A percentile compares a stretch with the other conserved stretches of the same genome.
Conservation (phyloP, 2,329 filamentous ascomycete genomes). For the Cercospora berteroae region DNA sequence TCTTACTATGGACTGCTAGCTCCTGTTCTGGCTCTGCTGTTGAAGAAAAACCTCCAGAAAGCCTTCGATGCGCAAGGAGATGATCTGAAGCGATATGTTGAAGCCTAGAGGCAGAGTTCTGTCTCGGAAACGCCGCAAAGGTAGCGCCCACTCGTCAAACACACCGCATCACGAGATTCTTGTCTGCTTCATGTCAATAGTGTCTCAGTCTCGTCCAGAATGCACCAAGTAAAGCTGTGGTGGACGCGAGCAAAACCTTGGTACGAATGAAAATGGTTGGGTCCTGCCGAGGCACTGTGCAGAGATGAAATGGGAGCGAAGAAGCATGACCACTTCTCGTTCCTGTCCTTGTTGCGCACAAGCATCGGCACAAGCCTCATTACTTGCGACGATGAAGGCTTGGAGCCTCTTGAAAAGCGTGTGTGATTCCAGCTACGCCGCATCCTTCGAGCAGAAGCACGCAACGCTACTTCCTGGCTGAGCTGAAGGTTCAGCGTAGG, state of each 20-base stretch:
- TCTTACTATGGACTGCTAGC: conserved; percentile 7
- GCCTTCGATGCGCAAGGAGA: conserved; percentile 8
- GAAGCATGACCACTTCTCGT: not conserved
- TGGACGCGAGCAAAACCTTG: not conserved
- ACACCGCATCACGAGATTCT: not conserved
- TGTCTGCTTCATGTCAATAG: not conserved
- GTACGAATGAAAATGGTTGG: not conserved
- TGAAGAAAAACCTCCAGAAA: conserved; percentile 3
- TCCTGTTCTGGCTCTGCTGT: not conserved
- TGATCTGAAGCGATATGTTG: conserved; percentile 8
- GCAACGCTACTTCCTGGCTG: not conserved
- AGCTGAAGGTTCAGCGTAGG: not conserved
- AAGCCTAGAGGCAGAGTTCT: not conserved
- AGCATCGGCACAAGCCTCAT: not conserved
- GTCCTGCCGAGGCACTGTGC: not conserved
- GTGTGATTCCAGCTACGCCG: not conserved
- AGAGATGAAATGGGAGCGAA: not conserved
- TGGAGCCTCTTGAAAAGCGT: not conserved
- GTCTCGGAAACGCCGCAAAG: not conserved
- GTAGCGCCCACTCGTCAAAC: not conserved
- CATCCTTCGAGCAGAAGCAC: not conserved
- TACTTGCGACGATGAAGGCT: not conserved
- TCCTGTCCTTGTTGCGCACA: not conserved
- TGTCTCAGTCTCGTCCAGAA: not conserved
- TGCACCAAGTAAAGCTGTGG: not conserved